phyloP scores from a whole-genome alignment of 495 filamentous ascomycete species.

The Podospora sp. region DNA sequence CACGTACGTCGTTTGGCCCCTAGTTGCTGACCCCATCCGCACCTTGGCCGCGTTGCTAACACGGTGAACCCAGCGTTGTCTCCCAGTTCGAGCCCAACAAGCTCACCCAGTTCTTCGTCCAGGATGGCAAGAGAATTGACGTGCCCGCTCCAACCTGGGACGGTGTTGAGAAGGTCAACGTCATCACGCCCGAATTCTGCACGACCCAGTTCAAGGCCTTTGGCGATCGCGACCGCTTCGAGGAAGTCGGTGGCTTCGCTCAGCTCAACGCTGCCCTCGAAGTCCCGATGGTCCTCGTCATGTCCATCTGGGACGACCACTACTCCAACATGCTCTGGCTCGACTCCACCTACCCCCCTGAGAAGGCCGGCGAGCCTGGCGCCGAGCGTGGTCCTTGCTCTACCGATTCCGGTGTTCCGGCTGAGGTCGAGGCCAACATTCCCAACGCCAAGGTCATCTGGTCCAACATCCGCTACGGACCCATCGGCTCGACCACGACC shows the following conservation, averaged over 20 bases:
- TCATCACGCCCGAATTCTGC: constrained; percentile 41
- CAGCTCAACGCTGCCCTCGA: constrained; percentile 59
- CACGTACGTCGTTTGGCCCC: constrained; percentile 41
- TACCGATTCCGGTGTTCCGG: constrained; percentile 60
- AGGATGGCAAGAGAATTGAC: constrained; percentile 63
- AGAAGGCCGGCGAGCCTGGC: constrained; percentile 57
- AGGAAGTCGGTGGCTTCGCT: constrained; percentile 60
- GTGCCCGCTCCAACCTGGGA: constrained; percentile 50
- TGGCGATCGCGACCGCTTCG: constrained; percentile 61
- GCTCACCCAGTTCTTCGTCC: constrained; percentile 73
- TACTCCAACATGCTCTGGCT: constrained; percentile 83
- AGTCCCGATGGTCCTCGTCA: constrained; percentile 70
- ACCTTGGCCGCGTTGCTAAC: too few species aligned
- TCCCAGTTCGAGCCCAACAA: constrained; percentile 64
- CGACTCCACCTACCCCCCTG: constrained; percentile 71
- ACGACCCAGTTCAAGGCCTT: constrained; percentile 30
- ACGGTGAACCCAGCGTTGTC: constrained; percentile 50
- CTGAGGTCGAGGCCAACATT: constrained; percentile 56
- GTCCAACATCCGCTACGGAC: constrained; percentile 72
- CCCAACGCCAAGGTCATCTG: constrained; percentile 49
- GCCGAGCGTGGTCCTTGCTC: constrained; percentile 69
- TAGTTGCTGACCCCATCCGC: not conserved
- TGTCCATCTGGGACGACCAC: constrained; percentile 82
- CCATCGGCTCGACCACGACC: constrained; percentile 60
- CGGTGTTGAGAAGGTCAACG: constrained; percentile 45